Conservation (phyloP, 129 eudicot genomes). For the Chrysanthemum seticuspe region DNA sequence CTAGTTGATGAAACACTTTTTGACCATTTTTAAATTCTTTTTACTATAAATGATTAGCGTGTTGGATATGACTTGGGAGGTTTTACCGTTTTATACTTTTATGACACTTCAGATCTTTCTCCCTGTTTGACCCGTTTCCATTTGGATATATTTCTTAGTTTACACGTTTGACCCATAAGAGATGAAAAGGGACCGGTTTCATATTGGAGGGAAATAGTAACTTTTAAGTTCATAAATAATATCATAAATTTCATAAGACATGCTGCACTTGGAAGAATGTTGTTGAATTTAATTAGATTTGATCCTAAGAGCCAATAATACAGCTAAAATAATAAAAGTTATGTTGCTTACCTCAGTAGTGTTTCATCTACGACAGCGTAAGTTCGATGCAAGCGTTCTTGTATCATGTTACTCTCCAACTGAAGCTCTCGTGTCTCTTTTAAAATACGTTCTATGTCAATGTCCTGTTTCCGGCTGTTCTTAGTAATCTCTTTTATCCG, state of each 20-base stretch:
- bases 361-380: constrained; percentile 70
- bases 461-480: constrained; percentile 75
- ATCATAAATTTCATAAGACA: background rate
- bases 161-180: too few species aligned
- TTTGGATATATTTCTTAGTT: too few species aligned
- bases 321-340: background rate
- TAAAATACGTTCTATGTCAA: constrained; percentile 63
- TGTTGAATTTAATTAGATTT: background rate
- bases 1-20: too few species aligned
- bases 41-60: too few species aligned
- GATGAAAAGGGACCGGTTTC: background rate
- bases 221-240: background rate
- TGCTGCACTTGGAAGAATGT: background rate
- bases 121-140: too few species aligned
- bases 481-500: constrained; percentile 70
- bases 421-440: constrained; percentile 85
- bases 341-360: constrained; percentile 49
- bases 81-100: too few species aligned
- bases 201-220: background rate
- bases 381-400: constrained; percentile 79
- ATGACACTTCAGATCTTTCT: too few species aligned
- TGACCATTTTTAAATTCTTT: too few species aligned
- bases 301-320: background rate
- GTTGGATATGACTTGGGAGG: too few species aligned
- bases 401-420: constrained; percentile 71